Evolutionary conservation across 2,329 filamentous ascomycete species (phyloP).

Genomic region (Xylogone sp.): DNA sequence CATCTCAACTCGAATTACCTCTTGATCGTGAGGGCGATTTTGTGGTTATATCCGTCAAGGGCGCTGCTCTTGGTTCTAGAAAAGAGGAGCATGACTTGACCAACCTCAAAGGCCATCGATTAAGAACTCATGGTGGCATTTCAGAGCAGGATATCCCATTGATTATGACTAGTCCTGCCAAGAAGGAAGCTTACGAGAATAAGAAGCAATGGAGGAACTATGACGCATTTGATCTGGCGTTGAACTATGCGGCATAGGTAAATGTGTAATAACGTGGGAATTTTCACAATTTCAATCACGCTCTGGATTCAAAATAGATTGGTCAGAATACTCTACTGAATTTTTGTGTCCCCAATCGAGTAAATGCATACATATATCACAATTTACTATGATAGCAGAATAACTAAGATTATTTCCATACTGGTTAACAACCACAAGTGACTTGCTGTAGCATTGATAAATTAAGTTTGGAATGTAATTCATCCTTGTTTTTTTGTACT

Average conservation of each 20-base stretch:
- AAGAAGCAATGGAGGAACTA: constrained; percentile 32
- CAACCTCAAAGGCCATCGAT: constrained; percentile 27
- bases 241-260: constrained; percentile 27
- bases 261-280: too few relatives aligned
- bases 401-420: too few relatives aligned
- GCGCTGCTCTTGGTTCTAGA: constrained; percentile 34
- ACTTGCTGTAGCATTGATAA: too few relatives aligned
- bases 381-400: too few relatives aligned
- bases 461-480: too few relatives aligned
- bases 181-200: constrained; percentile 3
- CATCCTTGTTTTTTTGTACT: too few relatives aligned
- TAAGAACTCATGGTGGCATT: constrained; percentile 38
- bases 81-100: constrained; percentile 32
- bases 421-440: too few relatives aligned
- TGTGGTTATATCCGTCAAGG: constrained; percentile 32
- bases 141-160: constrained; percentile 36
- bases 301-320: too few relatives aligned
- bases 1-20: constrained; percentile 32
- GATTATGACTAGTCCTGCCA: constrained; percentile 26
- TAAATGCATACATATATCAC: too few relatives aligned
- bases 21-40: constrained; percentile 37
- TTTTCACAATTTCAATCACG: too few relatives aligned
- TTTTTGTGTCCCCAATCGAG: too few relatives aligned
- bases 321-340: too few relatives aligned
- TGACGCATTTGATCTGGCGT: constrained; percentile 34